Evolutionary conservation across 2,329 filamentous ascomycete genomes (phyloP), one percentile per base, ranked within the genome.

Genomic region (Fusarium kyushuense): DNA sequence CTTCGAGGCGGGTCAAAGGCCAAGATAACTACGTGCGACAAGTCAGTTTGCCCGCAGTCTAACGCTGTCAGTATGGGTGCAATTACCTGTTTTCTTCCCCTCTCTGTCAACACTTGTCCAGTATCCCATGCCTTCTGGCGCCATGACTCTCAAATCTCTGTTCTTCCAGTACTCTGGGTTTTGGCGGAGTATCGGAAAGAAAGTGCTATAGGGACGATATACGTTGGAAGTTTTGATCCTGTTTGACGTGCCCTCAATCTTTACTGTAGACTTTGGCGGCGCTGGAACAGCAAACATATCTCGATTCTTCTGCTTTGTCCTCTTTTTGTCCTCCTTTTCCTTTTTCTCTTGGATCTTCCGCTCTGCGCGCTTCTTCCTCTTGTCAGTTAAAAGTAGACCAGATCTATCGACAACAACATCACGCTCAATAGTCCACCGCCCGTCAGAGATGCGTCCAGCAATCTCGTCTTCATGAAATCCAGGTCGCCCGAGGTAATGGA

Each of bases 171-270:
- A 68, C 1, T 32, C 25, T 2, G 70, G 43, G 41, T 74, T 74
- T 10, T 62, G 62, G 0, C 70, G 73, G 11, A 76, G 57, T 5
- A 67, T 63, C 4, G 65, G 65, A 17, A 72, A 67, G 17, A 76
- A 76, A 1, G 72, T 74, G 46, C 69, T 75, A 33, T 76, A 76
- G 1, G 74, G 65, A 1, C 74, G 71, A 33, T 76, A 76, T 5
- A 76, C 62, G 14, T 76, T 76, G 6, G 67, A 65, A 19, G 63
- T 58, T 41, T 76, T 76, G 35, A 54, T 41, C 27, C 71, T 69
- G 3, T 61, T 48, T 2, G 65, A 53, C 0, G 62, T 63, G 1
- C 55, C 55, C 10, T 67, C 59, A 16, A 61, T 52, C 38, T 63
- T 40, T 29, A 4, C 35, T 12, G 29, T 41, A 5, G 30, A 27